Conservation (phyloP, 1,139 yeast species). For the Martiniozyma asiatica region DNA sequence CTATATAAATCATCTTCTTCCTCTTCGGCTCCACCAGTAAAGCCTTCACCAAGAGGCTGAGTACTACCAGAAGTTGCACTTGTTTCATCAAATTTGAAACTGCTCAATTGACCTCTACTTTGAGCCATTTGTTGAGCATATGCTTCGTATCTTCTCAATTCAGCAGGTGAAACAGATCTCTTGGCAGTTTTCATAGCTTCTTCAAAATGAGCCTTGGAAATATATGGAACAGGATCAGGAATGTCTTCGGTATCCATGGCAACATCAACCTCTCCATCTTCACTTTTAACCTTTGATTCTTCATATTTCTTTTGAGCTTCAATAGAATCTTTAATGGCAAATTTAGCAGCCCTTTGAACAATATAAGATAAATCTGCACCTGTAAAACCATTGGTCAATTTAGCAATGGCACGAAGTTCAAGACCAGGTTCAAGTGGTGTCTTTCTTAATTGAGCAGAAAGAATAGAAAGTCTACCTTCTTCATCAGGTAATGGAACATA, state of each 20-base stretch:
- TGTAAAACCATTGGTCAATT: slow-evolving; percentile 88
- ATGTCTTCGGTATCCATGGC: slow-evolving; percentile 48
- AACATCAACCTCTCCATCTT: slow-evolving; percentile 27
- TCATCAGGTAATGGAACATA: slow-evolving; percentile 98
- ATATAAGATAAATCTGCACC: slow-evolving; percentile 98
- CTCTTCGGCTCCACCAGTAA: slow-evolving; percentile 39
- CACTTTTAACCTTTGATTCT: slow-evolving; percentile 36
- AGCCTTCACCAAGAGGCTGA: slow-evolving; percentile 19
- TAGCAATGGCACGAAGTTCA: slow-evolving; percentile 78
- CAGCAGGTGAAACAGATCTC: slow-evolving; percentile 94
- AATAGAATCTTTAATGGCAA: slow-evolving; percentile 95
- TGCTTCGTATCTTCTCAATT: slow-evolving; percentile 96
- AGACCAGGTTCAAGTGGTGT: slow-evolving; percentile 97
- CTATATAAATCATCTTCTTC: slow-evolving; percentile 93
- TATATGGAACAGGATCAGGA: slow-evolving; percentile 90
- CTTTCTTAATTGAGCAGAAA: slow-evolving; percentile 93
- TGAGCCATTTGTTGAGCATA: slow-evolving; percentile 95
- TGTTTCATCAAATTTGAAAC: slow-evolving; percentile 56
- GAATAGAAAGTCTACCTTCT: slow-evolving; percentile 81
- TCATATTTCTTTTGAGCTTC: slow-evolving; percentile 59
- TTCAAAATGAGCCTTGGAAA: slow-evolving; percentile 75
- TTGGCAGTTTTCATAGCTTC: slow-evolving; percentile 99
- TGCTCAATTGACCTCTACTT: slow-evolving; percentile 83
- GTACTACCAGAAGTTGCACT: slow-evolving; percentile 19
- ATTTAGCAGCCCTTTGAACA: slow-evolving; percentile 97